Evolutionary conservation across 257 asterid genomes (phyloP).

Genomic region (Lycium ferocissimum): DNA sequence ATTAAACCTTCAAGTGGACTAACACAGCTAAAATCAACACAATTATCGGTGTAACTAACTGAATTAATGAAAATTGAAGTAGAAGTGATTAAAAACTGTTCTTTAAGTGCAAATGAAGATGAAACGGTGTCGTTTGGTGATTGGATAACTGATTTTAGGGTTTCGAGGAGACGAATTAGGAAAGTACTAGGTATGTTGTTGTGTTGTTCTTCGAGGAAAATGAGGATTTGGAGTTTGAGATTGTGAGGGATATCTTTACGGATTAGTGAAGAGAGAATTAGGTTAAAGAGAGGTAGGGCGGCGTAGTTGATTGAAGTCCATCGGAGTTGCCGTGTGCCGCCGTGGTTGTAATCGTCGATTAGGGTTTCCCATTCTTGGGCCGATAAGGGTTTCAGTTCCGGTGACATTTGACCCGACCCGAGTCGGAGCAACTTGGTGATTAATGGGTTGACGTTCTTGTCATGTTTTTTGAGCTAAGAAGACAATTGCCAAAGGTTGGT

Average conservation of each 20-base stretch:
- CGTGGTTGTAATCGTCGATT: conserved; percentile 80
- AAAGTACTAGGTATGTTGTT: conserved; percentile 24
- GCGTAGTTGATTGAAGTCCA: conserved; percentile 47
- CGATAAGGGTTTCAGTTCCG: conserved; percentile 58
- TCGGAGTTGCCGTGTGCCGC: conserved; percentile 52
- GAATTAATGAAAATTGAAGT: conserved; percentile 62
- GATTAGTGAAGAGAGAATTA: conserved; percentile 66
- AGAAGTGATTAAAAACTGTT: conserved; percentile 75
- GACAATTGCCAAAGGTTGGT: neutral
- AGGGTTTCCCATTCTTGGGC: conserved; percentile 82
- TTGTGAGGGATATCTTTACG: conserved; percentile 72
- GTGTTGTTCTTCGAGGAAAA: conserved; percentile 66
- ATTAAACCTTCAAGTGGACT: conserved; percentile 52
- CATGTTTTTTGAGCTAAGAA: neutral
- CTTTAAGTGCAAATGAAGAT: conserved; percentile 65
- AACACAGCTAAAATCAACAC: conserved; percentile 6
- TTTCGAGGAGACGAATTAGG: conserved; percentile 58
- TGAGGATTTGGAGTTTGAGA: conserved; percentile 72
- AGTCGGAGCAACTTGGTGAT: neutral
- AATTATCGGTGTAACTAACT: conserved; percentile 22
- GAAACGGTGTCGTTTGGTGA: conserved; percentile 66
- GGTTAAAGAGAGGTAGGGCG: conserved; percentile 56
- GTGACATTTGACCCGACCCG: conserved; percentile 20
- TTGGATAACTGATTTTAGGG: conserved; percentile 70
- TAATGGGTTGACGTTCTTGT: neutral